A percentile compares a stretch with the other conserved stretches of the same genome.
phyloP scores from a whole-genome alignment of 83 land plant genomes.

The Picea mariana region DNA sequence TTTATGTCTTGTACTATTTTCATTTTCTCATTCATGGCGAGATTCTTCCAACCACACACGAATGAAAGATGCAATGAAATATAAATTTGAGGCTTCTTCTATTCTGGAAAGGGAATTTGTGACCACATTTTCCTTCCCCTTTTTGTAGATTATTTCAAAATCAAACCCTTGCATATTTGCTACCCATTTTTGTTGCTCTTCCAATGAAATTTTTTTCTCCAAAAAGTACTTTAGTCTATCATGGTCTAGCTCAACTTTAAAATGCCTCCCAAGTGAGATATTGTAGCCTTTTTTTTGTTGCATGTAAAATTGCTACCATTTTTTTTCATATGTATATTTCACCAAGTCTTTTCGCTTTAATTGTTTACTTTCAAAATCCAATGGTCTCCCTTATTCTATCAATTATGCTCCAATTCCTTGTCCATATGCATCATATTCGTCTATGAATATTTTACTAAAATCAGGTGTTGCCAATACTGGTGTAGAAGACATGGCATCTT shows the following conservation, averaged over 20 bases:
- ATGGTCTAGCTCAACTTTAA: not conserved
- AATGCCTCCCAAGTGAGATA: not conserved
- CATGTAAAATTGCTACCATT: not conserved
- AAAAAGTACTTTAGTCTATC: not conserved
- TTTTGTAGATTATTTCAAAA: too few species aligned
- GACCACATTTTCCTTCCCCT: too few species aligned
- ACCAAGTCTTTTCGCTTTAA: not conserved
- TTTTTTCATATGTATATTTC: not conserved
- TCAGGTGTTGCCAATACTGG: not conserved
- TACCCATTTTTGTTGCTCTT: not conserved
- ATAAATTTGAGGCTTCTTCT: too few species aligned
- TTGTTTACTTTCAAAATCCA: not conserved
- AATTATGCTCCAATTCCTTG: not conserved
- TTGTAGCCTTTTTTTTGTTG: not conserved
- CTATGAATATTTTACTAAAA: not conserved
- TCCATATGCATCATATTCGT: not conserved
- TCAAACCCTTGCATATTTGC: too few species aligned
- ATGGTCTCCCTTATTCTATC: not conserved
- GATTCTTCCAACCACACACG: too few species aligned
- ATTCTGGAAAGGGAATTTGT: too few species aligned
- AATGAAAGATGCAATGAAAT: too few species aligned
- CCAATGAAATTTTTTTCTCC: not conserved
- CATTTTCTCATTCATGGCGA: too few species aligned
- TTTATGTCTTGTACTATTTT: too few species aligned
- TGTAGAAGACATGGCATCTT: not conserved